Evolutionary conservation across 176 grass and related monocot genomes (phyloP).

Genomic region (Oryza coarctata): DNA sequence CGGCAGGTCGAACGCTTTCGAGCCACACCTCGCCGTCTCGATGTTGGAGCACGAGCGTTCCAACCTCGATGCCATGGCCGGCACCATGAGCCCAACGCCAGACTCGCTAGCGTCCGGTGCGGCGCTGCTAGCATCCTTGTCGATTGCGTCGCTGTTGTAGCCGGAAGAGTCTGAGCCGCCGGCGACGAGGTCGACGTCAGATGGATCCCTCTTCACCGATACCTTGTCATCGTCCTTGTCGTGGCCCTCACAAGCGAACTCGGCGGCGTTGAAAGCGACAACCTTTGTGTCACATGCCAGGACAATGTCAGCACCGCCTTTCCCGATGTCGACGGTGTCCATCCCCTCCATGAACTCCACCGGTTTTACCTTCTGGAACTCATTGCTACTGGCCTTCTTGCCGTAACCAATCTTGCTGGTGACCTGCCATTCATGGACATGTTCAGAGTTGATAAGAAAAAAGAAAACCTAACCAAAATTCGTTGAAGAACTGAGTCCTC

Average conservation of each 20-base stretch:
- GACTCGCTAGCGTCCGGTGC: conserved; percentile 32
- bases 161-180: conserved; percentile 16
- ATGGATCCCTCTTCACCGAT: conserved; percentile 24
- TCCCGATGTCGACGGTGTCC: neutral
- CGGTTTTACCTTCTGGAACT: conserved; percentile 59
- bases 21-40: conserved; percentile 61
- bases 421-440: conserved; percentile 37
- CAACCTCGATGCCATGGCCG: conserved; percentile 34
- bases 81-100: neutral
- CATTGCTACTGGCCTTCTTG: conserved; percentile 43
- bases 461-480: neutral
- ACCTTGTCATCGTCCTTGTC: conserved; percentile 40
- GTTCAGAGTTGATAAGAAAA: neutral
- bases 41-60: conserved; percentile 93
- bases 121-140: conserved; percentile 1
- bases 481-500: neutral
- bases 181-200: conserved; percentile 38
- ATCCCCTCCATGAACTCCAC: conserved; percentile 53
- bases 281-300: neutral
- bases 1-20: conserved; percentile 38
- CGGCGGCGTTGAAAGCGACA: conserved; percentile 9
- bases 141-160: neutral
- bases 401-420: conserved; percentile 26
- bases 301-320: neutral
- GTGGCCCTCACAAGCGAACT: conserved; percentile 31